Percentiles rank a stretch among this genome's conserved stretches.
These are phyloP conservation scores for Quercus tomentella DNA, from an alignment of 331 rosid genomes.

Conservation along the genomic window DNA sequence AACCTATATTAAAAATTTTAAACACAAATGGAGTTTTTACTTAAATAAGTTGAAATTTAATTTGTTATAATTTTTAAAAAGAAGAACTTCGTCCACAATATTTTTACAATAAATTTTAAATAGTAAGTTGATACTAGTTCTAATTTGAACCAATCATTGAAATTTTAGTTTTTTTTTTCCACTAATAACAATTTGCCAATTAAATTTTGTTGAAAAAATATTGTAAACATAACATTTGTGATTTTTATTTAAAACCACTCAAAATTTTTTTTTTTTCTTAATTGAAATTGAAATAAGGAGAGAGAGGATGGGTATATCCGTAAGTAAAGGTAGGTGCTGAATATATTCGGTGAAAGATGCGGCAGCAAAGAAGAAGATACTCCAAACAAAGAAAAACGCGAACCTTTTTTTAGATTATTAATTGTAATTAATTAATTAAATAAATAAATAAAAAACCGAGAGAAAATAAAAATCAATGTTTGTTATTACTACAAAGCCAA, in stretches of 20 bases:
- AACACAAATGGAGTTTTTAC: too few species aligned
- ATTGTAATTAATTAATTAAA: too few species aligned
- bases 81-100: fast-evolving
- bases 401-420: too few species aligned
- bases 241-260: background rate
- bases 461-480: too few species aligned
- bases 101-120: fast-evolving
- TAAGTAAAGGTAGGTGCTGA: background rate
- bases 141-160: too few species aligned
- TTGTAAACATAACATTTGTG: fast-evolving
- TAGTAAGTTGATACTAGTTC: fast-evolving
- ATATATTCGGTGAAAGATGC: constrained; percentile 38
- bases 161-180: too few species aligned
- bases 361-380: constrained; percentile 3
- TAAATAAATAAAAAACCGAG: too few species aligned
- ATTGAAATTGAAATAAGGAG: background rate
- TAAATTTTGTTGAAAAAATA: fast-evolving
- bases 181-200: fast-evolving
- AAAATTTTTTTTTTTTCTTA: background rate
- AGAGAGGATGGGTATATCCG: background rate
- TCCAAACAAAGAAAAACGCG: background rate
- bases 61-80: too few species aligned
- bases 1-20: too few species aligned
- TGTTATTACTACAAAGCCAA: too few species aligned
- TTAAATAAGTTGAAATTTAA: too few species aligned